Conservation (phyloP, 1,139 yeast species). For the Casaregolazyma suthepensis region DNA sequence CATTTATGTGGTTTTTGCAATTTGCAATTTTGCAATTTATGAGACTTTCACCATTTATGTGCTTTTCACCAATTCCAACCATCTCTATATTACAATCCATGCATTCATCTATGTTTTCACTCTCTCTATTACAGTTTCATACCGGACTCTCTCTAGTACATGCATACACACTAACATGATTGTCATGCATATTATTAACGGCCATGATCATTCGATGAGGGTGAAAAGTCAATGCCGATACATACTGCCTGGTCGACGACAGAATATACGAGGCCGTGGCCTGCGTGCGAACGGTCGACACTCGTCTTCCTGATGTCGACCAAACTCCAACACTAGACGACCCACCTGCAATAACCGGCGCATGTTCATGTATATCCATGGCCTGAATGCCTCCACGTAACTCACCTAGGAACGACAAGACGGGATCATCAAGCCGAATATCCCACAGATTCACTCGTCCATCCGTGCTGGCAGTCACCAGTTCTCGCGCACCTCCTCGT, state of each 20-base stretch:
- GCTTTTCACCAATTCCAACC: too few species aligned
- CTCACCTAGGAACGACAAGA: slow-evolving; percentile 55
- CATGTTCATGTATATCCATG: slow-evolving; percentile 88
- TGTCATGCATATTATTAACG: slow-evolving; percentile 73
- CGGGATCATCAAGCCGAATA: slow-evolving; percentile 67
- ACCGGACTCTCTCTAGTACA: slow-evolving; percentile 31
- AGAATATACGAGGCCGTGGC: slow-evolving; percentile 34
- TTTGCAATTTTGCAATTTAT: too few species aligned
- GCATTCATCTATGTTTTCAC: not conserved
- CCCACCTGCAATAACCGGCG: slow-evolving; percentile 87
- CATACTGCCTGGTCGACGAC: slow-evolving; percentile 37
- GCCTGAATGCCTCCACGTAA: slow-evolving; percentile 59
- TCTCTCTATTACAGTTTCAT: slow-evolving; percentile 7
- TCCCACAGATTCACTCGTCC: slow-evolving; percentile 91
- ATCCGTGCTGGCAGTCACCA: slow-evolving; percentile 73
- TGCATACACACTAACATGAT: slow-evolving; percentile 61
- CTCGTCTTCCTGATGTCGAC: slow-evolving; percentile 76
- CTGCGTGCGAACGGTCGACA: slow-evolving; percentile 58
- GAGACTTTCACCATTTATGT: too few species aligned
- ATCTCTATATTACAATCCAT: not conserved
- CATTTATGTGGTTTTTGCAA: too few species aligned
- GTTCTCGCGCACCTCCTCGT: slow-evolving; percentile 90
- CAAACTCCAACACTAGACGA: slow-evolving; percentile 72
- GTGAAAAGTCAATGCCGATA: slow-evolving; percentile 70
- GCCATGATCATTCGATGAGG: slow-evolving; percentile 96